Base-by-base conservation (phyloP, 176 grass and related monocot genomes). In the Paspalum vaginatum region DNA sequence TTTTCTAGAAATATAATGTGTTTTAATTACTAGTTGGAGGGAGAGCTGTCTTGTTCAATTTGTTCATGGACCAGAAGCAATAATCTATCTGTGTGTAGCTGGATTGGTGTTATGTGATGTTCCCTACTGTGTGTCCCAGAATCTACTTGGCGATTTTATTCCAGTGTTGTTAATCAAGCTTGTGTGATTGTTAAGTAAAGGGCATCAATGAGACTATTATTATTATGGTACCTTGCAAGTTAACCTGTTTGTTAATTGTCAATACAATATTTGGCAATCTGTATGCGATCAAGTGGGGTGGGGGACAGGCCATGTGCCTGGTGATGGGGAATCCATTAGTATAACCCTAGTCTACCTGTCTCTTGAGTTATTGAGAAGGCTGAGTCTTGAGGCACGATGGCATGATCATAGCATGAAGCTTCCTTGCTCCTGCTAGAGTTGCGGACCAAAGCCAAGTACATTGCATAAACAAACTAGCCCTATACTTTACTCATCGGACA, bases 231-330 rank as follows among this genome's bases (percentile, higher is more conserved):
- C 88, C 89, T 94, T 93, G 76, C 71, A 86, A 80, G 80, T 80
- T 83, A 88, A 68, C 77, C 72, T 86, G 18, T 63, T 91, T 71
- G 80, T 93, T 87, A 81, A 82, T 87, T 86, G 75, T 75, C 44
- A 80, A 83, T 65, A 86, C 45, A 86, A 77, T 88, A 83, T 88
- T 89, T 89, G 82, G 55, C 78, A 85, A 77, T 67, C 90, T 87
- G 61, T 87, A 58, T 58, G 83, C 53, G 92, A 83, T 80, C 84
- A 93, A 91, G 84, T 87, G 77, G 84, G 74, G 32, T 32, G 32
- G 89, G 94, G 77, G 48, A 79, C 91, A 94, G 25, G 66, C 81
- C 91, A 97, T 97, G 94, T 94, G 94, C 82, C 65, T 88, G 83
- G 83, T 85, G 89, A 91, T 91, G 85, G 73, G 82, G 48, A 77